Percentiles rank a stretch among this genome's conserved stretches.
These are phyloP conservation scores for Dioszegia crocea DNA, from an alignment of 768 basidiomycete genomes.

Conservation along the genomic window DNA sequence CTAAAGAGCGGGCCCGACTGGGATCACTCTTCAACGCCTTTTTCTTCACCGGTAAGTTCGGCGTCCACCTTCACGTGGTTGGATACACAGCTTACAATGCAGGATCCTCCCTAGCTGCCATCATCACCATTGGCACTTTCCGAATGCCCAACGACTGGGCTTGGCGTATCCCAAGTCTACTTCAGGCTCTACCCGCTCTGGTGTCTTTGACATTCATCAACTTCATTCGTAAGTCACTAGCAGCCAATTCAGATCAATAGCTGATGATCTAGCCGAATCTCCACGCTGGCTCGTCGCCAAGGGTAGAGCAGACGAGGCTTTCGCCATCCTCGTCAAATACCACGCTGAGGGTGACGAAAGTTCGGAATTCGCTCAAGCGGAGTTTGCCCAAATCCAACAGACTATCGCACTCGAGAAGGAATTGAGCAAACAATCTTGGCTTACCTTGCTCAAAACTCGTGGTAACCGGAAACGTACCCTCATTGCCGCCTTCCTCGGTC, in stretches of 20 bases:
- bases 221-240: conserved; percentile 49
- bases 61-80: neutral
- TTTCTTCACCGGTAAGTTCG: conserved; percentile 16
- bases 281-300: conserved; percentile 21
- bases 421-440: conserved; percentile 6
- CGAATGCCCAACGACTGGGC: conserved; percentile 43
- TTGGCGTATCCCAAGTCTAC: conserved; percentile 55
- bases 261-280: conserved; percentile 52
- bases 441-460: conserved; percentile 53
- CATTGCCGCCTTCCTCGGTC: conserved; percentile 55
- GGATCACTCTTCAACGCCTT: conserved; percentile 20
- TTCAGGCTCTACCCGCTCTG: conserved; percentile 31
- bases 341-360: conserved; percentile 12
- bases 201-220: conserved; percentile 45
- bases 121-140: conserved; percentile 65
- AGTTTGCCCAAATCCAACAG: conserved; percentile 36
- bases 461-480: conserved; percentile 67
- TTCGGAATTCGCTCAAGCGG: conserved; percentile 35
- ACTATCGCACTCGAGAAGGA: conserved; percentile 26
- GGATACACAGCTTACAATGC: neutral
- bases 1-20: conserved; percentile 16
- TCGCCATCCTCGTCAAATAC: conserved; percentile 11
- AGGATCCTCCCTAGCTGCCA: conserved; percentile 57
- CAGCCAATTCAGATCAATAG: conserved; percentile 31
- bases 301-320: conserved; percentile 12